phyloP scores from a whole-genome alignment of 805 yeast species.

The Saccharomycopsis fermentans region DNA sequence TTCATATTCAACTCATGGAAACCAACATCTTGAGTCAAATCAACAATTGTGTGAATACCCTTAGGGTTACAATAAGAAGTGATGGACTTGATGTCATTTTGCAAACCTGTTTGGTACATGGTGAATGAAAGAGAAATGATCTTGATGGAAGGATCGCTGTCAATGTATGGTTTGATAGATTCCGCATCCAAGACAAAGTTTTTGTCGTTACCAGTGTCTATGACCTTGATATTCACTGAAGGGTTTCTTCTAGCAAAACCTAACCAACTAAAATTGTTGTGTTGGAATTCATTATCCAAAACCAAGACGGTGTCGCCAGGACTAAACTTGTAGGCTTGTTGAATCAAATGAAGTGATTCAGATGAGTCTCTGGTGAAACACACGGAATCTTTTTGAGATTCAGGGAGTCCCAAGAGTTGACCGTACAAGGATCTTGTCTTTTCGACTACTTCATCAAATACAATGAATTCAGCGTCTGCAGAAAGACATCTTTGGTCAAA shows the following conservation, averaged over 20 bases:
- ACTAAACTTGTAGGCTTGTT: conserved; percentile 7
- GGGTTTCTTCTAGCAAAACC: conserved; percentile 12
- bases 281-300: conserved; percentile 18
- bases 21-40: conserved; percentile 17
- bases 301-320: conserved; percentile 15
- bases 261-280: conserved; percentile 15
- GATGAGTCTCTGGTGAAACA: conserved; percentile 17
- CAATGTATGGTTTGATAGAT: conserved; percentile 9
- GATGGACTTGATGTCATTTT: conserved; percentile 13
- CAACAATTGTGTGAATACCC: conserved; percentile 13
- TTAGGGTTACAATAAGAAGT: conserved; percentile 7
- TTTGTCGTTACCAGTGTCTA: conserved; percentile 12
- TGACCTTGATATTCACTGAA: conserved; percentile 8
- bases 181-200: conserved; percentile 10
- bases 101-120: conserved; percentile 16
- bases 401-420: conserved; percentile 1
- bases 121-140: conserved; percentile 10
- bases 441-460: conserved; percentile 11
- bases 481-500: conserved; percentile 4
- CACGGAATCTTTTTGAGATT: background rate
- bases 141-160: conserved; percentile 4
- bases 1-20: conserved; percentile 6
- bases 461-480: conserved; percentile 13
- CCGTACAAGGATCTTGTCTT: conserved; percentile 14
- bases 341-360: conserved; percentile 16